Base-by-base conservation (phyloP, 352 stramenopile genomes). In the Globisporangium paddicum region DNA sequence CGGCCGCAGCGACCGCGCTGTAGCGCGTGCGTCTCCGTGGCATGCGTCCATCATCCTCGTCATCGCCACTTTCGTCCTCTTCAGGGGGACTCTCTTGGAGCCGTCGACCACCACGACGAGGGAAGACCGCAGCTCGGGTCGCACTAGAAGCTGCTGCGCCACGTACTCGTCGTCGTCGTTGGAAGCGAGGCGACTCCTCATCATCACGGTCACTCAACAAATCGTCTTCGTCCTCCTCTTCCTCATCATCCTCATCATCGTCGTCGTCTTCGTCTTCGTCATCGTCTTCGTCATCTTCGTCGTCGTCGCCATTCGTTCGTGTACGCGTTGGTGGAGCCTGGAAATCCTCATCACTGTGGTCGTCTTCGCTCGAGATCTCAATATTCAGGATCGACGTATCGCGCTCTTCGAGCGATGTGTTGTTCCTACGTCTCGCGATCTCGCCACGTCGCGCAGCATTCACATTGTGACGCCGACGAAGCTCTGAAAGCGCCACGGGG, bases 261-360 rank as follows among this genome's bases (percentile, higher is more conserved):
- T 80, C 73, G 23, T 73, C 75, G 18, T 78, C 77, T 26, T 79
- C 73, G n/a, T 82, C 58, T 0, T 65, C 59, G 9, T 66, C 60
- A 0, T 66, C 60, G 0, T 68, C 62, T 0, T 78, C 69, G 14
- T 81, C 71, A 16, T 77, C 79, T 45, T 61, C 74, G 28, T 62
- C 66, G 25, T 81, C 69, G 28, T 78, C 67, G n/a, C 53, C 63
- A 23, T 46, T 57, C 18, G 46, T 37, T 50, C 32, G 55, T 11
- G 19, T 68, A 0, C 68, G 60, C 19, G 68, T 75, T 35, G 77
- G 77, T 0, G 73, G n/a, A n/a, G n/a, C 82, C 42, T 92, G 78
- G 55, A 95, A 95, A 45, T 95, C 87, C 56, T 96, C 87, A 47
- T 96, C 87, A 56, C 73, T 89, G 35, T 66, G 79, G 63, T 96